A percentile compares a stretch with the other conserved stretches of the same genome.
Evolutionary conservation across 1,139 yeast genomes (phyloP).

Genomic region (Taphrina sp.): DNA sequence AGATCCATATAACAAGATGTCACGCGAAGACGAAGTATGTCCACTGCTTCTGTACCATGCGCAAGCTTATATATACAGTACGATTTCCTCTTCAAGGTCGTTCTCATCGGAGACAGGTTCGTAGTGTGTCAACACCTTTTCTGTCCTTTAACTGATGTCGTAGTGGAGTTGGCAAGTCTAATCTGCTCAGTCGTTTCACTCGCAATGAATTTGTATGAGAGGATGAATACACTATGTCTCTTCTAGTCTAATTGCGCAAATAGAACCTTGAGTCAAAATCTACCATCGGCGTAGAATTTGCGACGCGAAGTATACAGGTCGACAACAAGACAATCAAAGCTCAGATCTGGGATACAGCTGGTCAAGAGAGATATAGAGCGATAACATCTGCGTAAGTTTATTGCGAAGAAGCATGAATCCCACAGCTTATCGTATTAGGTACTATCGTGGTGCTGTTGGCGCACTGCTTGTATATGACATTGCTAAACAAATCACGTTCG

Average conservation of each 20-base stretch:
- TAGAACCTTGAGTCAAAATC: constrained; percentile 82
- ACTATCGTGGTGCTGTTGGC: constrained; percentile 97
- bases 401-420: background rate
- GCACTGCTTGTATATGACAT: constrained; percentile 95
- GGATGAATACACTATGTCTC: background rate
- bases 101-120: constrained; percentile 75
- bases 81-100: constrained; percentile 50
- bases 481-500: constrained; percentile 88
- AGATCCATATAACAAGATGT: no score
- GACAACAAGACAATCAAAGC: constrained; percentile 96
- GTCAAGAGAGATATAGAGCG: constrained; percentile 97
- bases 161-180: constrained; percentile 89
- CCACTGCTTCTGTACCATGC: background rate
- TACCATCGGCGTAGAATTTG: constrained; percentile 97
- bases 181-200: constrained; percentile 87
- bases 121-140: background rate
- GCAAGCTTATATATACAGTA: constrained; percentile 30
- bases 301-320: constrained; percentile 90
- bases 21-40: constrained; percentile 31
- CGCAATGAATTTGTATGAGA: constrained; percentile 71
- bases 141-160: background rate
- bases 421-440: constrained; percentile 46
- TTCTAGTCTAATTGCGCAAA: background rate
- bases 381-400: constrained; percentile 66
- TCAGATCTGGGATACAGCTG: constrained; percentile 99